These are phyloP conservation scores for Colletotrichum australisinense DNA, from an alignment of 2,329 filamentous ascomycete genomes.

Conservation along the genomic window DNA sequence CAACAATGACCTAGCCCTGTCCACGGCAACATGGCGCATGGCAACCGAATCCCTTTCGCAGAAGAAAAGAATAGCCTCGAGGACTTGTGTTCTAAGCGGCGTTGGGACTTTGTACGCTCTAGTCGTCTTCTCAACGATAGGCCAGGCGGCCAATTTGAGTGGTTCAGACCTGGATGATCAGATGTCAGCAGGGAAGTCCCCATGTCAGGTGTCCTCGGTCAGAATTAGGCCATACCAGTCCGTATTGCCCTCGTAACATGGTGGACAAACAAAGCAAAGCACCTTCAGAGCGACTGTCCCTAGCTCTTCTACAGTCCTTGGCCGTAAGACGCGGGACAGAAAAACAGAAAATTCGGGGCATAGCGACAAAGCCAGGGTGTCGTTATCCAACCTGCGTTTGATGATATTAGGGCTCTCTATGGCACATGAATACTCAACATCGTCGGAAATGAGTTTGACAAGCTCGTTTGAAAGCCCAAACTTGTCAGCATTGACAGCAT, in stretches of 20 bases:
- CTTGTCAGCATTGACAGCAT: slow-evolving; percentile 35
- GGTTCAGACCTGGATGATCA: slow-evolving; percentile 37
- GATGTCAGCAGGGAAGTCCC: not conserved
- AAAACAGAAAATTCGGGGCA: slow-evolving; percentile 15
- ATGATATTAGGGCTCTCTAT: slow-evolving; percentile 32
- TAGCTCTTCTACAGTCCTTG: slow-evolving; percentile 38
- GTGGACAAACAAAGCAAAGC: slow-evolving; percentile 44
- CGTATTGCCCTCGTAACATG: slow-evolving; percentile 46
- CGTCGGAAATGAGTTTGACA: slow-evolving; percentile 36
- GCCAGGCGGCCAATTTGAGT: slow-evolving; percentile 43
- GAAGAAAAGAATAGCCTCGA: slow-evolving; percentile 46
- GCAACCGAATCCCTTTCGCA: slow-evolving; percentile 44
- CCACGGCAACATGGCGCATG: slow-evolving; percentile 40
- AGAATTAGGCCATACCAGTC: slow-evolving; percentile 39
- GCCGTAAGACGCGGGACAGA: not conserved
- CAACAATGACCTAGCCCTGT: slow-evolving; percentile 40
- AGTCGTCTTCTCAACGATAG: slow-evolving; percentile 38
- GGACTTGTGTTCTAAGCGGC: slow-evolving; percentile 35
- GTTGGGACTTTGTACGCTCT: slow-evolving; percentile 33
- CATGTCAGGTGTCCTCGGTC: not conserved
- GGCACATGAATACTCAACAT: slow-evolving; percentile 22
- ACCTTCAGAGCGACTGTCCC: slow-evolving; percentile 38
- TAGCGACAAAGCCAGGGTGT: slow-evolving; percentile 37
- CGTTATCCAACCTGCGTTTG: slow-evolving; percentile 37
- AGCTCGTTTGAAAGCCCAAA: slow-evolving; percentile 41